A percentile compares a stretch with the other conserved stretches of the same genome.
These are phyloP conservation scores for Yueomyces sp. DNA, from an alignment of 1,139 yeast species.

Conservation along the genomic window DNA sequence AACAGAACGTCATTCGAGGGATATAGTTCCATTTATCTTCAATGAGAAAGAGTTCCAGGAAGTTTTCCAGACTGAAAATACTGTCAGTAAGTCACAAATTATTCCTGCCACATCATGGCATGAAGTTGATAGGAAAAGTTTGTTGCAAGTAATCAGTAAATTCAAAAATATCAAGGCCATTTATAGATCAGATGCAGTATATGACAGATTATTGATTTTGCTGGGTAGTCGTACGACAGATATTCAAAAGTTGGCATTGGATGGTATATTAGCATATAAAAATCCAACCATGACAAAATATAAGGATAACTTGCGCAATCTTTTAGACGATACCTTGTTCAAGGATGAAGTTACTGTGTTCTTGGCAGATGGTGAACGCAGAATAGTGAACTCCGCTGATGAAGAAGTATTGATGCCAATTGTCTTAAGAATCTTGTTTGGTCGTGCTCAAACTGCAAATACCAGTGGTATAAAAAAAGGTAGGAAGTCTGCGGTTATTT, in stretches of 20 bases:
- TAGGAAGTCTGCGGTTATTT: conserved; percentile 64
- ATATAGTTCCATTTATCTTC: conserved; percentile 45
- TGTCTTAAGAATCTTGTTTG: conserved; percentile 69
- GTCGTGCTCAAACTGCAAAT: conserved; percentile 56
- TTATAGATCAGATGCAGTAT: conserved; percentile 39
- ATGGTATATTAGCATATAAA: conserved; percentile 58
- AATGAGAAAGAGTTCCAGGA: conserved; percentile 22
- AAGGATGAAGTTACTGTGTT: conserved; percentile 72
- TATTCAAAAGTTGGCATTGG: conserved; percentile 62
- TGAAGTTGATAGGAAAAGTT: conserved; percentile 44
- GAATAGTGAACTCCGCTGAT: conserved; percentile 51
- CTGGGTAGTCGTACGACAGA: conserved; percentile 51
- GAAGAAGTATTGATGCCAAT: conserved; percentile 51
- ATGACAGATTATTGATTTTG: conserved; percentile 39
- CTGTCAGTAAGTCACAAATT: not conserved
- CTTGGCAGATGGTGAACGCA: conserved; percentile 39
- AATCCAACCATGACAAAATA: conserved; percentile 50
- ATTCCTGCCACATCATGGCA: conserved; percentile 33
- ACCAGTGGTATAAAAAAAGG: conserved; percentile 60
- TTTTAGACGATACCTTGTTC: conserved; percentile 73
- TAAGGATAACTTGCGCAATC: conserved; percentile 56
- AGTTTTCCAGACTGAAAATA: conserved; percentile 20
- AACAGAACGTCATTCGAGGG: conserved; percentile 50
- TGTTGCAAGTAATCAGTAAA: conserved; percentile 50
- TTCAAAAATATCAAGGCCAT: conserved; percentile 53